Evolutionary conservation across 352 stramenopile species (phyloP), one percentile per base, ranked within the genome.

Genomic region (Globisporangium takayamanum): DNA sequence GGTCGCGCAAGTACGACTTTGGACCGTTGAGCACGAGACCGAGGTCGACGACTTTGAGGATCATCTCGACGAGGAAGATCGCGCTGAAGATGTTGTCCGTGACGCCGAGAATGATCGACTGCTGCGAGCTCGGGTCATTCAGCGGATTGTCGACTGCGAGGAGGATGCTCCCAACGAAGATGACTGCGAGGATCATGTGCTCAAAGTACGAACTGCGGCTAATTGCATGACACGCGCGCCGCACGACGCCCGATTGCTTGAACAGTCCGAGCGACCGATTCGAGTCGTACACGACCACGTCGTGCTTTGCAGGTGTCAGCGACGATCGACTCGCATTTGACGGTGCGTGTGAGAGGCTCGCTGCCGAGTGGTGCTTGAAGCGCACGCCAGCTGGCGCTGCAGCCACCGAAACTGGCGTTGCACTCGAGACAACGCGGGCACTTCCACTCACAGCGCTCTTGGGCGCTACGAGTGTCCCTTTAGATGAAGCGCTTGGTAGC

Each of bases 51-150:
- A 93, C 69, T 64, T 95, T 96, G 2, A 96, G 55, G 11, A 79
- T 15, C 69, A 92, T 88, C 54, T 96, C 87, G 5, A 83, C 11
- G 2, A 71, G 53, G 53, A 96, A 96, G 5, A 93, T 50, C 2
- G 50, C 25, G 0, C 70, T 87, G 30, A 92, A 71, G 0, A 81
- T 63, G 2, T 68, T 68, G 60, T 95, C 86, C 12, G 77, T 63
- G 14, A 61, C 67, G 5, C 41, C 46, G 0, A 92, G 46, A 7
- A 51, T 52, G 11, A 46, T 59, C 10, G 64, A 77, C 25, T 74
- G 53, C 12, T 37, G 58, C 2, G 64, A 73, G 14, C 57, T 58
- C 48, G 71, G 72, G 25, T 90, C 76, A 2, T 76, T 72, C 22
- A 88, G 54, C 2, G 86, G 83, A 50, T 79, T 78, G 44, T 95